Base-by-base conservation (phyloP, 257 asterid genomes). In the Primulina huaijiensis region DNA sequence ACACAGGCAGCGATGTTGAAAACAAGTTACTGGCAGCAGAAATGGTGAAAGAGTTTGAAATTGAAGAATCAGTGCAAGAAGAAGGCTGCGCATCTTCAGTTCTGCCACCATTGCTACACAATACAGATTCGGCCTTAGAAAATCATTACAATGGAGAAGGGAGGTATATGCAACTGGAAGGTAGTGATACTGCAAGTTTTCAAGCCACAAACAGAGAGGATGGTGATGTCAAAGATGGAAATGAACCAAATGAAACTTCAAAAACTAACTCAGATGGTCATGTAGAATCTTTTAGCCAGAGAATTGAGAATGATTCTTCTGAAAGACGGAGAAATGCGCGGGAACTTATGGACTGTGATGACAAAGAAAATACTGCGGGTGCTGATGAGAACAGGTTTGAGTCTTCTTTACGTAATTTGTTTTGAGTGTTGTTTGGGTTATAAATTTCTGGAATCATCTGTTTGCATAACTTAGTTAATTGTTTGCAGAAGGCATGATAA, bases 351-450 rank as follows among this genome's bases (percentile, higher is more conserved):
- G 85, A 83, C 58, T 69, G 69, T 37, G 96, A 91, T 58, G 86
- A 89, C 73, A 91, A 94, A 78, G 98, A 94, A 84, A 91, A 94
- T 74, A 84, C 78, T 64, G 65, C 92, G 57, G 84, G 79, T 70
- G 67, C 82, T 20, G 89, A 85, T 78, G 86, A 72, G 76, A 93
- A 90, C 83, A 89, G 96, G 99, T 92, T 60, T 56, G 75, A 66
- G 60, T 7, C 35, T 71, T 74, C 56, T 8, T 29, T 16, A 20
- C 60, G 65, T 35, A 17, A 14, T 55, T 16, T 57, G 58, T 62
- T 62, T 63, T 40, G 23, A 8, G 37, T n/a, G 55, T 17, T 60
- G 65, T 29, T 27, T 59, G 40, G 16, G 34, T 9, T 66, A 25
- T 75, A 60, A 59, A 33, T 72, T 7, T 79, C n/a, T 55, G 21